Evolutionary conservation across 768 basidiomycete species (phyloP).

Genomic region (Tulasnella sp.): DNA sequence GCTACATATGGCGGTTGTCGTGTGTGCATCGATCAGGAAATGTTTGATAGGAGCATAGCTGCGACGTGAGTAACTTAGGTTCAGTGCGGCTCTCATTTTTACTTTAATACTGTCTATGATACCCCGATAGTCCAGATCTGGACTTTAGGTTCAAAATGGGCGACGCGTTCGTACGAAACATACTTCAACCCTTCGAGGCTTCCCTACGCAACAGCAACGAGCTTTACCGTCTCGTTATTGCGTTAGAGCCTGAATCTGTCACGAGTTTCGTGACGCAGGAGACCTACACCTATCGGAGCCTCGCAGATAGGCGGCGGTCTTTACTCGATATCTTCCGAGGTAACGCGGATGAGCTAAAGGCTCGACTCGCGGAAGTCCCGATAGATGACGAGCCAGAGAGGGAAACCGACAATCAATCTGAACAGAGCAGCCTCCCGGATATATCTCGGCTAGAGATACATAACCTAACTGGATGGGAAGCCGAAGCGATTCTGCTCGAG

Average conservation of each 20-base stretch:
- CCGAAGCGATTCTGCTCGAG: not conserved
- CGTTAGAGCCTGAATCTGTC: conserved; percentile 23
- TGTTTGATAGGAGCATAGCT: conserved; percentile 22
- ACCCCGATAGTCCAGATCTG: no score
- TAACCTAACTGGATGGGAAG: not conserved
- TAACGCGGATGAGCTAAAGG: conserved; percentile 16
- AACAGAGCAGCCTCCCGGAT: not conserved
- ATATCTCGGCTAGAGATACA: not conserved
- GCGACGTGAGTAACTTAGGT: conserved; percentile 19
- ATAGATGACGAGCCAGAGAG: not conserved
- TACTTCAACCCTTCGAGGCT: conserved; percentile 23
- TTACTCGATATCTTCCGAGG: conserved; percentile 22
- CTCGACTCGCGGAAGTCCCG: not conserved
- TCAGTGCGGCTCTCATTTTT: not conserved
- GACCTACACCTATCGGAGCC: not conserved
- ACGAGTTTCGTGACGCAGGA: not conserved
- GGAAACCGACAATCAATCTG: not conserved
- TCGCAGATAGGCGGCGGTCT: not conserved
- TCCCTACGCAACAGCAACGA: conserved; percentile 23
- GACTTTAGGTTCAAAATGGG: not conserved
- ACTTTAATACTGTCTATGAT: no score
- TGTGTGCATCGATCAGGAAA: conserved; percentile 21
- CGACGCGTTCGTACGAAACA: not conserved
- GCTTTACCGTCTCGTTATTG: conserved; percentile 24
- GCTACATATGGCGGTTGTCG: conserved; percentile 27